Evolutionary conservation across 2,329 filamentous ascomycete genomes (phyloP).

Genomic region (Helicocarpus griseus): DNA sequence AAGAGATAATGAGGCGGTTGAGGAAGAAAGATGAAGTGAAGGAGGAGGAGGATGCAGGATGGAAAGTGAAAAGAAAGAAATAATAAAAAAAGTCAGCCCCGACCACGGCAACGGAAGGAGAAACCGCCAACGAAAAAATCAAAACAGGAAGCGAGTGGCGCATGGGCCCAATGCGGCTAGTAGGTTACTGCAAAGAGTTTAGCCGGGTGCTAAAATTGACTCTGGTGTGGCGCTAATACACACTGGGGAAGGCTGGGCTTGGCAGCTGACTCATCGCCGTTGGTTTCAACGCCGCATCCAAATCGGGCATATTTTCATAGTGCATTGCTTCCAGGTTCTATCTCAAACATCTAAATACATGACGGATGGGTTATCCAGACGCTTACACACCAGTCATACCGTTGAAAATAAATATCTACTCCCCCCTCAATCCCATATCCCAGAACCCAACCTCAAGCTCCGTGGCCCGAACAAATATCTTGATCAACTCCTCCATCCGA

Average conservation of each 20-base stretch:
- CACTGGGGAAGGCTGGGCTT: background rate
- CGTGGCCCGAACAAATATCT: conserved; percentile 80
- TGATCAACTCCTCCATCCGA: conserved; percentile 70
- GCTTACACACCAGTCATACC: background rate
- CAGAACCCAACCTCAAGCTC: conserved; percentile 68
- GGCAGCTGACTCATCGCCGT: background rate
- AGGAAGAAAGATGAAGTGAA: conserved; percentile 20
- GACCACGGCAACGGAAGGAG: conserved; percentile 1
- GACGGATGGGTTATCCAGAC: too few species aligned
- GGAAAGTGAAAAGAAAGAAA: conserved; percentile 3
- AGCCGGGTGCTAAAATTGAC: background rate
- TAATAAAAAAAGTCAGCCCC: conserved; percentile 2
- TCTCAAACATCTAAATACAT: too few species aligned
- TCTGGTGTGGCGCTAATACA: background rate
- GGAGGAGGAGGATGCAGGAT: conserved; percentile 9
- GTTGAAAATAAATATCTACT: background rate
- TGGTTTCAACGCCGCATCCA: background rate
- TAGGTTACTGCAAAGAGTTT: too few species aligned
- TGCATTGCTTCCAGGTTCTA: background rate
- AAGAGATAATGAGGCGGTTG: conserved; percentile 18
- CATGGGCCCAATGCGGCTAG: conserved; percentile 7
- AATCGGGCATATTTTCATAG: background rate
- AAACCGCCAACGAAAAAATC: conserved; percentile 18
- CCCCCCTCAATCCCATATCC: conserved; percentile 51
- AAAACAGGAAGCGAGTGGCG: conserved; percentile 7